Evolutionary conservation across 306 rosid genomes (phyloP).

Genomic region (Macrotyloma uniflorum): DNA sequence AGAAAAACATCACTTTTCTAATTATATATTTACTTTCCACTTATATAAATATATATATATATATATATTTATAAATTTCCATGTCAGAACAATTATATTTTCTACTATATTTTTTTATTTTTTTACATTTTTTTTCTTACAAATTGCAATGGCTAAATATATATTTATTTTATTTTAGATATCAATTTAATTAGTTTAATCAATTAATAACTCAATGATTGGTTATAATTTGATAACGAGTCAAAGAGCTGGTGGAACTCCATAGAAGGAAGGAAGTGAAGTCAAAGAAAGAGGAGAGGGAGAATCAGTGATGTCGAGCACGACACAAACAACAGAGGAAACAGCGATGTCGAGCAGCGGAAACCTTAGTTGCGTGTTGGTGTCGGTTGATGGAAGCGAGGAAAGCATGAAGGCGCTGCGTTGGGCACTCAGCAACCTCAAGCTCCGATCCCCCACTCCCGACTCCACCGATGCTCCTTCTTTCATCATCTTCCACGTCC

Average conservation of each 20-base stretch:
- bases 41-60: no score
- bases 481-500: conserved; percentile 74
- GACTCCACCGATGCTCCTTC: conserved; percentile 35
- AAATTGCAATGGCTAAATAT: no score
- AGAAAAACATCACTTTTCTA: no score
- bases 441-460: conserved; percentile 60
- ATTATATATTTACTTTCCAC: no score
- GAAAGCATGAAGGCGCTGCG: conserved; percentile 80
- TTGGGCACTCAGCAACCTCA: conserved; percentile 86
- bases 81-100: no score
- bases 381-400: conserved; percentile 85
- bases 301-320: not conserved
- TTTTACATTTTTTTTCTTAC: no score
- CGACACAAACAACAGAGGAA: not conserved
- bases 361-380: conserved; percentile 62
- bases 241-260: not conserved
- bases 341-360: conserved; percentile 48
- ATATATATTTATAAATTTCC: no score
- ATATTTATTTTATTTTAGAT: no score
- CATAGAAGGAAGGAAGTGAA: not conserved
- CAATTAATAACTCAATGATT: no score
- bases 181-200: no score
- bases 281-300: not conserved
- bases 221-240: not conserved
- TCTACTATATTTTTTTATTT: no score